phyloP scores from a whole-genome alignment of 495 filamentous ascomycete genomes.

The Terfezia boudieri region DNA sequence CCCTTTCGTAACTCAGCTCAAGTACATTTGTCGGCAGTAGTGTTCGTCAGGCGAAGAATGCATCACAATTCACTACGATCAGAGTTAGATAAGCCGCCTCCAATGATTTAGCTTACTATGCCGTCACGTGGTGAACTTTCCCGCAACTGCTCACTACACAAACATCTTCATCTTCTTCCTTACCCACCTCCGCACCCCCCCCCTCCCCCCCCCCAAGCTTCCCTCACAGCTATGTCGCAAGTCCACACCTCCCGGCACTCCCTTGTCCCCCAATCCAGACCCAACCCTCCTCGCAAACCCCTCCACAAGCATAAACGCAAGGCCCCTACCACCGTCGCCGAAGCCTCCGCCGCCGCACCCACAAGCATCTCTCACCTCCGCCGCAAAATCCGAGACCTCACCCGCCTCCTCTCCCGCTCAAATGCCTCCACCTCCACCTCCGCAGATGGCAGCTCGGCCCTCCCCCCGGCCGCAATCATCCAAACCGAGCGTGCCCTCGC shows the following conservation, averaged over 20 bases:
- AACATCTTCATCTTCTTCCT: constrained; percentile 27
- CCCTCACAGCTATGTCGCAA: neutral
- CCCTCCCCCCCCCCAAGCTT: neutral
- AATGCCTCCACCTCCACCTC: constrained; percentile 14
- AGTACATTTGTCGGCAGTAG: too few relatives aligned
- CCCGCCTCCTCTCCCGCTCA: constrained; percentile 35
- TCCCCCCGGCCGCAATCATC: constrained; percentile 53
- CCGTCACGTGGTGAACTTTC: too few relatives aligned
- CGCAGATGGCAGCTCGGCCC: neutral
- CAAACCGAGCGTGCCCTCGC: constrained; percentile 63
- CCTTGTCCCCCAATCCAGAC: constrained; percentile 9
- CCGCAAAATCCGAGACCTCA: constrained; percentile 35
- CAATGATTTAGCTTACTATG: too few relatives aligned
- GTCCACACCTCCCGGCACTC: neutral
- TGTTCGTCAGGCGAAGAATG: too few relatives aligned
- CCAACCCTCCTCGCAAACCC: constrained; percentile 5
- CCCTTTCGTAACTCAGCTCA: too few relatives aligned
- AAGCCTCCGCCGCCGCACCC: constrained; percentile 6
- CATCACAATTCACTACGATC: too few relatives aligned
- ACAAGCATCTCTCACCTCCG: constrained; percentile 21
- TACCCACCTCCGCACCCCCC: neutral
- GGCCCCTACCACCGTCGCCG: constrained; percentile 22
- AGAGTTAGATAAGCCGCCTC: too few relatives aligned
- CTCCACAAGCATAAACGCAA: constrained; percentile 19
- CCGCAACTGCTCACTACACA: constrained; percentile 24